Conservation (phyloP, 352 stramenopile species). For the Pythium brassicae region DNA sequence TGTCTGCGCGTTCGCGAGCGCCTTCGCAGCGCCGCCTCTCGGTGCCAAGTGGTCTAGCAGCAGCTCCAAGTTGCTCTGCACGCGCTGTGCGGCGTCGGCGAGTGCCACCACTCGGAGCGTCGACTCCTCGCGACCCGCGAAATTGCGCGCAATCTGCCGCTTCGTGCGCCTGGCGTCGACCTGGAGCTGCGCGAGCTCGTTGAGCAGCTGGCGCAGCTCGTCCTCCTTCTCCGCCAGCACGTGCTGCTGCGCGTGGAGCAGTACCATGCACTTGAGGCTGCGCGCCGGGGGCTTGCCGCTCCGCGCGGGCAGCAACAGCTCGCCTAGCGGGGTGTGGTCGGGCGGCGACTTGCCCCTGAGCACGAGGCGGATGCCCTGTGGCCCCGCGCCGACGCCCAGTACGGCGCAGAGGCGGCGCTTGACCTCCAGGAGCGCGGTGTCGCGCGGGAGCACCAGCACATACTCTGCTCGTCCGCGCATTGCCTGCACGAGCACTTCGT, state of each 20-base stretch:
- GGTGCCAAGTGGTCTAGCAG: slow-evolving; percentile 38
- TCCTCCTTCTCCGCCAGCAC: slow-evolving; percentile 57
- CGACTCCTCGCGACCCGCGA: slow-evolving; percentile 43
- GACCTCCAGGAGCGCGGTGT: slow-evolving; percentile 25
- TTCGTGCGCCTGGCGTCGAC: slow-evolving; percentile 23
- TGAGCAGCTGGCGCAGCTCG: slow-evolving; percentile 53
- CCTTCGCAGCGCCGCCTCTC: not conserved
- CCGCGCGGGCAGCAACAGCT: slow-evolving; percentile 4
- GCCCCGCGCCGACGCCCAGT: slow-evolving; percentile 31
- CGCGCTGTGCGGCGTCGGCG: slow-evolving; percentile 27
- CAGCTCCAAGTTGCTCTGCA: slow-evolving; percentile 44
- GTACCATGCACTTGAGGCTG: slow-evolving; percentile 64
- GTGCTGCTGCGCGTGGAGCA: slow-evolving; percentile 59
- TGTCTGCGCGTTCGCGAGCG: slow-evolving; percentile 18
- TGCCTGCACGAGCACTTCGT: slow-evolving; percentile 47
- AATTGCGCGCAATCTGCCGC: slow-evolving; percentile 50
- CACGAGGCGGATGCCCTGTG: slow-evolving; percentile 41
- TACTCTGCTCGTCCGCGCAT: slow-evolving; percentile 54
- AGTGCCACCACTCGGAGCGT: slow-evolving; percentile 37
- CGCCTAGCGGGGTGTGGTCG: slow-evolving; percentile 25
- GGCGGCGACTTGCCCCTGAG: slow-evolving; percentile 60
- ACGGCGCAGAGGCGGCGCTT: slow-evolving; percentile 46
- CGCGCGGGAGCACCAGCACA: slow-evolving; percentile 39
- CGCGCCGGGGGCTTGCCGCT: slow-evolving; percentile 15
- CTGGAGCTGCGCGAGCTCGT: slow-evolving; percentile 49